Percentiles rank a stretch among this genome's conserved stretches.
These are phyloP conservation scores for Zychaea mexicana DNA, from an alignment of 371 early-diverging fungal genomes.

Conservation along the genomic window DNA sequence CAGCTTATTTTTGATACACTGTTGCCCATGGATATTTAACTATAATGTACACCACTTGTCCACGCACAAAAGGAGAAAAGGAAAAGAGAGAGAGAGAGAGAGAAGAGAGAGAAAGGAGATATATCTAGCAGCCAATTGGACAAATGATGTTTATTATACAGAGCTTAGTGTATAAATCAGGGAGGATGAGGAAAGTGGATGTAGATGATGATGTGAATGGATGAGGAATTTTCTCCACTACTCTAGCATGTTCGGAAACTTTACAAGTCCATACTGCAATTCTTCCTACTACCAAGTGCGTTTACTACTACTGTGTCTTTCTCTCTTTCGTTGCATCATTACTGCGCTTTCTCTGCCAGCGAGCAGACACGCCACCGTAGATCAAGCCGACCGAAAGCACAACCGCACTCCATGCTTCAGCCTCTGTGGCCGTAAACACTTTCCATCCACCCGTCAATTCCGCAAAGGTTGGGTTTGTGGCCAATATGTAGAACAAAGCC, in stretches of 20 bases:
- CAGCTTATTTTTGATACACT: conserved; percentile 34
- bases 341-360: background rate
- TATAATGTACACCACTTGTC: background rate
- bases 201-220: background rate
- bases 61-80: conserved; percentile 5
- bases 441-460: conserved; percentile 26
- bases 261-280: conserved; percentile 13
- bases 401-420: conserved; percentile 47
- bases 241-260: conserved; percentile 6
- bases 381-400: conserved; percentile 19
- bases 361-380: background rate
- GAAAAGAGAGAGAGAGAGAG: conserved; percentile 1
- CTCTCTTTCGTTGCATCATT: background rate
- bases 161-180: background rate
- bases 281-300: background rate
- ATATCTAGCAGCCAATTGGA: background rate
- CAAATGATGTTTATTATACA: background rate
- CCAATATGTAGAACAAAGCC: conserved; percentile 34
- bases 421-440: conserved; percentile 22
- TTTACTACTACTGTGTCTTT: conserved; percentile 1
- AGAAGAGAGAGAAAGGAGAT: background rate
- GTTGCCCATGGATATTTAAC: conserved; percentile 23
- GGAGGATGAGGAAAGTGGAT: background rate
- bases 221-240: background rate
- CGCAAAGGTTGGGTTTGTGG: conserved; percentile 6